These are phyloP conservation scores for Margaritispora aquatica DNA, from an alignment of 495 filamentous ascomycete species.

Conservation along the genomic window DNA sequence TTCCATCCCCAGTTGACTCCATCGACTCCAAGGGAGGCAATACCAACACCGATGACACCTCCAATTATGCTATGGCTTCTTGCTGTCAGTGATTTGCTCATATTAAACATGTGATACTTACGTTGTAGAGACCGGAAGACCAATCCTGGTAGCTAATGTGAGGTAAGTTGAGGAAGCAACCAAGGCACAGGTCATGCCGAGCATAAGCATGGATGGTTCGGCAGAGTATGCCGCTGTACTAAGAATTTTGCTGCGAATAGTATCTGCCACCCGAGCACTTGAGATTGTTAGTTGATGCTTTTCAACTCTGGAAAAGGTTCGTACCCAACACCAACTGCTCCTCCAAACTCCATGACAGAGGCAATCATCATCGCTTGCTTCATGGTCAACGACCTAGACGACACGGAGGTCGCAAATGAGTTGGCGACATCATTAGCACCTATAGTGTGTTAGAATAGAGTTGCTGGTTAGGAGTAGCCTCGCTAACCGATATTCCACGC, in stretches of 20 bases:
- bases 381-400: constrained; percentile 58
- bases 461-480: not conserved
- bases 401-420: constrained; percentile 65
- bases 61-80: constrained; percentile 49
- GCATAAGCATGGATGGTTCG: constrained; percentile 48
- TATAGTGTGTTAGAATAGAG: not conserved
- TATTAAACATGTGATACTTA: not conserved
- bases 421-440: constrained; percentile 66
- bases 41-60: constrained; percentile 56
- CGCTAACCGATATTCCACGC: constrained; percentile 50
- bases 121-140: constrained; percentile 57
- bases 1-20: constrained; percentile 49
- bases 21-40: constrained; percentile 45
- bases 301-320: not conserved
- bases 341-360: constrained; percentile 59
- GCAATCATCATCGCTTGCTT: constrained; percentile 61
- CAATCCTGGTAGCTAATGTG: constrained; percentile 47
- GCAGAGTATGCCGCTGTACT: constrained; percentile 39
- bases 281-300: too few relatives aligned
- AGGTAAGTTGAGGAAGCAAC: constrained; percentile 53
- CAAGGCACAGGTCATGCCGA: constrained; percentile 57
- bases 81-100: not conserved
- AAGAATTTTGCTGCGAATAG: constrained; percentile 63
- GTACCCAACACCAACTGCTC: constrained; percentile 48
- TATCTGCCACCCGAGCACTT: constrained; percentile 57